These are phyloP conservation scores for Sarcomyxa edulis DNA, from an alignment of 768 basidiomycete species.

Conservation along the genomic window DNA sequence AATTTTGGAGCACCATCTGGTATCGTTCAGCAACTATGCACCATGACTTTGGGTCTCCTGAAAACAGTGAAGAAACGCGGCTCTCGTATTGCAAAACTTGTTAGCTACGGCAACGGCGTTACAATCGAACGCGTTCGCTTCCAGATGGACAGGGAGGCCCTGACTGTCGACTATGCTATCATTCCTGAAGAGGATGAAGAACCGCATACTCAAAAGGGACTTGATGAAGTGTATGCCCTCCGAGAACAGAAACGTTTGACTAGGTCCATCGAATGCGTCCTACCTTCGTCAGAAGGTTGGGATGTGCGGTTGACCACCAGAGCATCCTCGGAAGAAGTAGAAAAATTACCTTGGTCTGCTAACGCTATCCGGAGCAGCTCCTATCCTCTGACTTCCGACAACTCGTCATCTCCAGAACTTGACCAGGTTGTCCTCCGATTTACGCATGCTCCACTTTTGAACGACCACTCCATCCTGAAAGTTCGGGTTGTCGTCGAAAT, in stretches of 20 bases:
- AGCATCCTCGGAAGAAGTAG: conserved; percentile 68
- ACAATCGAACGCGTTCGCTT: conserved; percentile 75
- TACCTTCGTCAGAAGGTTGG: conserved; percentile 79
- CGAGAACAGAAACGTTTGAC: conserved; percentile 68
- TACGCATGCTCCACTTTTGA: conserved; percentile 64
- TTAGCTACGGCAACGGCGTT: conserved; percentile 78
- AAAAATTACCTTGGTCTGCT: conserved; percentile 70
- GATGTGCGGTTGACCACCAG: conserved; percentile 76
- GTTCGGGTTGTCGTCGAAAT: conserved; percentile 77
- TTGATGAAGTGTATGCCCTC: conserved; percentile 59
- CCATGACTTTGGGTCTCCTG: conserved; percentile 76
- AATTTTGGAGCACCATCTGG: conserved; percentile 63
- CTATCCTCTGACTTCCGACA: conserved; percentile 23
- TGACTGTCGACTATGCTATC: conserved; percentile 80
- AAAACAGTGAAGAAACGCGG: conserved; percentile 79
- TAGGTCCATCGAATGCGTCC: conserved; percentile 74
- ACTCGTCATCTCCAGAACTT: conserved; percentile 23
- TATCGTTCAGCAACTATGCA: conserved; percentile 76
- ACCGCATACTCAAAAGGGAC: conserved; percentile 32
- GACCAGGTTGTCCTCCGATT: conserved; percentile 61
- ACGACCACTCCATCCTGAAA: conserved; percentile 76
- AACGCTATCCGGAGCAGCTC: conserved; percentile 47
- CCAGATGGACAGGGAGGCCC: conserved; percentile 76
- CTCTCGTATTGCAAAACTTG: conserved; percentile 65
- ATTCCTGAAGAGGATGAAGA: conserved; percentile 67